Evolutionary conservation across 2,329 filamentous ascomycete genomes (phyloP), one percentile per base, ranked within the genome.

Genomic region (Pseudogymnoascus sp.): DNA sequence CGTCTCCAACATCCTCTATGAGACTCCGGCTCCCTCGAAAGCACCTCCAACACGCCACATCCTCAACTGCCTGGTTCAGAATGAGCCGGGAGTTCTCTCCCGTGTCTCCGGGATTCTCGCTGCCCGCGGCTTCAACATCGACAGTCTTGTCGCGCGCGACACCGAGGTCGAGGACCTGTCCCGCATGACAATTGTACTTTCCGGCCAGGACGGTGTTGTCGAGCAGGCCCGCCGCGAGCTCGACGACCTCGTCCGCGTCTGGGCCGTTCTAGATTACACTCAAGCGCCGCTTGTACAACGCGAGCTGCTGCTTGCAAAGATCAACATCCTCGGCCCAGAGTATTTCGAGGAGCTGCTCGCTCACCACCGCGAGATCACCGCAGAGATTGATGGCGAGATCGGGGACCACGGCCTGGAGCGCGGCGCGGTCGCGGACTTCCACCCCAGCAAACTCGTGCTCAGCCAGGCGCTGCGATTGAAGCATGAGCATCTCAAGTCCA

Each of bases 1-100:
- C 68, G 95, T 99, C 68, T 96, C 91, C 74, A 96, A 93, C 76
- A 99, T 99, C 74, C 90, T 99, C 76, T 99, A 99, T 82, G 95
- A 99, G 83, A 97, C 93, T 2, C 95, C 95, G 5, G 83, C 90
- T 16, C 90, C 92, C 6, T 93, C 91, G 12, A 83, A 83, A 70
- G 87, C 87, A 23, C 93, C 95, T 7, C 89, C 91, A 49, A 97
- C 96, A 80, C 88, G 93, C 62, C 95, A 99, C 78, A 86, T 99
- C 73, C 88, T 99, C 77, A 99, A 99, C 80, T 99, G 95, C 76
- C 85, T 99, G 65, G 95, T 99, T 65, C 95, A 99, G 78, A 99
- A 99, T 79, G 95, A 99, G 81, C 95, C 95, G 11, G 95, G 95
- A 79, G 95, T 99, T 63, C 82, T 99, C 63, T 97, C 93, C 61